Evolutionary conservation across 2,329 filamentous ascomycete species (phyloP).

Genomic region (Karstenula rhodostoma): DNA sequence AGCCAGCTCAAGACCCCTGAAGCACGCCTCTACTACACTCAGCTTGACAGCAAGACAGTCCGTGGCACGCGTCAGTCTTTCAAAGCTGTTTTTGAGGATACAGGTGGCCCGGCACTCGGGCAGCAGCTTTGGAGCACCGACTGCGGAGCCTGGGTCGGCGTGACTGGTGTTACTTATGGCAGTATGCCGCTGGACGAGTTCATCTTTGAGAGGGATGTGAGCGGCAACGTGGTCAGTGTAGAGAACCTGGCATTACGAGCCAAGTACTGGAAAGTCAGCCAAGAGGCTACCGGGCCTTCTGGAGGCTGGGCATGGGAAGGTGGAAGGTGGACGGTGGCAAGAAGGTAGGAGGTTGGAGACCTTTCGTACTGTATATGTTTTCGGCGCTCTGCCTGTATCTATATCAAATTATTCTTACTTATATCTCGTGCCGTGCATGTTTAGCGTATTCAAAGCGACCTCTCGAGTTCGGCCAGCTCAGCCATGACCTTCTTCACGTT

Average conservation of each 20-base stretch:
- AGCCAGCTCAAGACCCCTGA: constrained; percentile 18
- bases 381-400: neutral
- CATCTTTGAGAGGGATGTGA: constrained; percentile 30
- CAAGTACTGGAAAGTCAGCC: constrained; percentile 24
- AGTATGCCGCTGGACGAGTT: constrained; percentile 35
- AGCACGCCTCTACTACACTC: constrained; percentile 32
- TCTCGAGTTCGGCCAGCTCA: constrained; percentile 38
- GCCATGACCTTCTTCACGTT: constrained; percentile 35
- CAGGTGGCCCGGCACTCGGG: constrained; percentile 22
- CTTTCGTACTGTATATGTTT: constrained; percentile 1
- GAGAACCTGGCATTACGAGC: constrained; percentile 31
- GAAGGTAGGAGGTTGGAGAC: neutral
- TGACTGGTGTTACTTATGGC: constrained; percentile 34
- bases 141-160: constrained; percentile 34
- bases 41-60: constrained; percentile 23
- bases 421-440: too few species aligned
- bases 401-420: neutral
- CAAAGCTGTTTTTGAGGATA: constrained; percentile 36
- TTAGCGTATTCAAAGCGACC: too few species aligned
- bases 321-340: constrained; percentile 3
- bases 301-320: constrained; percentile 2
- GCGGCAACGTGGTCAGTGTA: constrained; percentile 31
- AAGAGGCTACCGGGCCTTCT: neutral
- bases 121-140: constrained; percentile 30
- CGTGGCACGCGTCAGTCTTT: constrained; percentile 27